Percentiles rank a stretch among this genome's conserved stretches.
Conservation (phyloP, 768 basidiomycete genomes). For the Amanita inopinata region DNA sequence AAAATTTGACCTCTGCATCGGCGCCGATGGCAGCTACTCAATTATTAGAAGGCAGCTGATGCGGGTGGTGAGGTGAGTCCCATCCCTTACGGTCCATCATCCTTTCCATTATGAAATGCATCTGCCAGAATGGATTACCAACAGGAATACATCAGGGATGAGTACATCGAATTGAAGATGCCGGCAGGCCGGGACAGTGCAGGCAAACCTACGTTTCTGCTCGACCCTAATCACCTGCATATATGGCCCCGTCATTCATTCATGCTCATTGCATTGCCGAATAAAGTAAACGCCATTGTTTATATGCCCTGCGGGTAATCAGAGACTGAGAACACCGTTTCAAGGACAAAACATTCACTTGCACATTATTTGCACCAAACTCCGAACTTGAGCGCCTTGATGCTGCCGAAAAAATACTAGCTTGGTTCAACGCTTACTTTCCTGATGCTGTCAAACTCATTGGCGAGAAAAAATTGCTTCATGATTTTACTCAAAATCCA, state of each 20-base stretch:
- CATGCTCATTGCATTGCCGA: slow-evolving; percentile 98
- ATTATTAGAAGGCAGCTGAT: slow-evolving; percentile 90
- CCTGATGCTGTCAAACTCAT: slow-evolving; percentile 81
- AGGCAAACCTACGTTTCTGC: slow-evolving; percentile 62
- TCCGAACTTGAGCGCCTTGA: slow-evolving; percentile 60
- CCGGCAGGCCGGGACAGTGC: slow-evolving; percentile 59
- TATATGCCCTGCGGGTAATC: slow-evolving; percentile 14
- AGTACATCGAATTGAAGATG: slow-evolving; percentile 95
- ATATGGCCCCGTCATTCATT: slow-evolving; percentile 99
- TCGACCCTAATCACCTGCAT: slow-evolving; percentile 94
- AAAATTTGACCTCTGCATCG: slow-evolving; percentile 74
- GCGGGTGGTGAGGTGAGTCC: slow-evolving; percentile 76
- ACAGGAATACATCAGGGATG: slow-evolving; percentile 91
- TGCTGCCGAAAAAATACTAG: slow-evolving; percentile 43
- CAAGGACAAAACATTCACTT: slow-evolving; percentile 95
- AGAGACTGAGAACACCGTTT: slow-evolving; percentile 14
- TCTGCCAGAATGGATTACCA: slow-evolving; percentile 80
- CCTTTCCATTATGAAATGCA: slow-evolving; percentile 18
- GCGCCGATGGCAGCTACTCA: slow-evolving; percentile 92
- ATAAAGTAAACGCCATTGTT: slow-evolving; percentile 58
- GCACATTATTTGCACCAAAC: slow-evolving; percentile 89
- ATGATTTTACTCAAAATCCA: slow-evolving; percentile 78
- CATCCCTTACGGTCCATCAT: slow-evolving; percentile 11
- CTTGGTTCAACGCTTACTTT: slow-evolving; percentile 81
- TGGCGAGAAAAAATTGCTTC: slow-evolving; percentile 66